Conservation (phyloP, 257 asterid genomes). For the Avicennia marina region DNA sequence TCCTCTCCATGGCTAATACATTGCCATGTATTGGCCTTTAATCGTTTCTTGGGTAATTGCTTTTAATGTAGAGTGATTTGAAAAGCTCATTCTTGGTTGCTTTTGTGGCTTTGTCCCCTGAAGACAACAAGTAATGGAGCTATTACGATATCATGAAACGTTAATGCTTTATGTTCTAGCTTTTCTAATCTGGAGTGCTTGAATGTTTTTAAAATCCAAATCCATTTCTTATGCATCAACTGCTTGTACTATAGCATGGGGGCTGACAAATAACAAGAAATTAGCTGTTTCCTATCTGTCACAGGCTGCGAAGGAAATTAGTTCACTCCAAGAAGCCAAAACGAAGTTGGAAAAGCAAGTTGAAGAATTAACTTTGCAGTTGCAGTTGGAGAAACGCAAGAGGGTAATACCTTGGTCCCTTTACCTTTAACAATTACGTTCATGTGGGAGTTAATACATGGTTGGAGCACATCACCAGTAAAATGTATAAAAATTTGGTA, state of each 20-base stretch:
- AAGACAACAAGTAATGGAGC: not conserved
- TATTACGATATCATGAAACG: not conserved
- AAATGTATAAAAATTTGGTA: not conserved
- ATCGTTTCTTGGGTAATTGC: not conserved
- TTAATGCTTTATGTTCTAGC: not conserved
- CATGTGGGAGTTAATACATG: not conserved
- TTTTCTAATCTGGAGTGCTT: conserved; percentile 7
- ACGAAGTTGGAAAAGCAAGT: conserved; percentile 66
- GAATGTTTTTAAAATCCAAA: not conserved
- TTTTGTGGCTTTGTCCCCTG: conserved; percentile 1
- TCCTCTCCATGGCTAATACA: not conserved
- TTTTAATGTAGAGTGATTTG: no score
- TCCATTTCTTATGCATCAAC: not conserved
- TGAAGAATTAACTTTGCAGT: conserved; percentile 59
- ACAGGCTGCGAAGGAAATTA: conserved; percentile 91
- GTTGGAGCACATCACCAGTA: no score
- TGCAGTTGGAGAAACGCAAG: conserved; percentile 69
- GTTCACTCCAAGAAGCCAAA: conserved; percentile 87
- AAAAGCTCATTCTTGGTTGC: not conserved
- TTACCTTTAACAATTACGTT: not conserved
- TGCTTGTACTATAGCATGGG: not conserved
- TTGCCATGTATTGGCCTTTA: not conserved
- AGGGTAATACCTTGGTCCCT: conserved; percentile 34
- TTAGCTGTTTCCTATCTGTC: conserved; percentile 11
- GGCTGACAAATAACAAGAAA: not conserved